Evolutionary conservation across 352 stramenopile species (phyloP).

Genomic region (Pythium graminicola): DNA sequence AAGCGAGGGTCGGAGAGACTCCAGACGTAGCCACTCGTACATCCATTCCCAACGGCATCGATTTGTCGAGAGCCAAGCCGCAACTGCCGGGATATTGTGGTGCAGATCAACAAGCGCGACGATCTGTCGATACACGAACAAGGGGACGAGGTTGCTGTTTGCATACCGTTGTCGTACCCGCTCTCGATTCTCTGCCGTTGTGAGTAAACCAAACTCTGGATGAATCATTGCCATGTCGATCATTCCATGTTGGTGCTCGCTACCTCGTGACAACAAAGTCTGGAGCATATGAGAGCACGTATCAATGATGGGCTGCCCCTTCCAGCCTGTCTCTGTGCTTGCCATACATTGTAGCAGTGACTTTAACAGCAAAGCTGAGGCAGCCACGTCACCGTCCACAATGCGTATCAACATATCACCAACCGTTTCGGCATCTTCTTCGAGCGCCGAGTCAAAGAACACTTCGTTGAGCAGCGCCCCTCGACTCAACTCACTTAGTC

Average conservation of each 20-base stretch:
- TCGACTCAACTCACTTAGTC: constrained; percentile 52
- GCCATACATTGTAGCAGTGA: constrained; percentile 74
- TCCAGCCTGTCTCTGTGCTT: constrained; percentile 81
- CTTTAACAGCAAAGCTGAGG: constrained; percentile 53
- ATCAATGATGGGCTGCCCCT: constrained; percentile 78
- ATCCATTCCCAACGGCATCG: constrained; percentile 69
- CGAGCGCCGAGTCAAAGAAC: constrained; percentile 81
- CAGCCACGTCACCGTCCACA: constrained; percentile 50
- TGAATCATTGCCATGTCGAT: constrained; percentile 63
- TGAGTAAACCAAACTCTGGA: constrained; percentile 62
- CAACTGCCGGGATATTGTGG: constrained; percentile 50
- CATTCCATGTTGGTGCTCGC: constrained; percentile 51
- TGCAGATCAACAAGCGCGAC: constrained; percentile 62
- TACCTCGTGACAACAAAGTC: constrained; percentile 53
- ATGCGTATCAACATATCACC: constrained; percentile 66
- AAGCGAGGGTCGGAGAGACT: constrained; percentile 77
- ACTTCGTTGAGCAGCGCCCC: constrained; percentile 64
- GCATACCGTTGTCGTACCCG: constrained; percentile 56
- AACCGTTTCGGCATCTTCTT: constrained; percentile 82
- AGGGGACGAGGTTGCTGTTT: constrained; percentile 59
- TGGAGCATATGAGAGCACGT: constrained; percentile 58
- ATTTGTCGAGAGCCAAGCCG: constrained; percentile 47
- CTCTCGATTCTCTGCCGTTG: constrained; percentile 56
- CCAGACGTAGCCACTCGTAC: constrained; percentile 84
- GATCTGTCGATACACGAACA: constrained; percentile 80